These are phyloP conservation scores for Chenopodium quinoa DNA, from an alignment of 148 eudicot species.

Conservation along the genomic window DNA sequence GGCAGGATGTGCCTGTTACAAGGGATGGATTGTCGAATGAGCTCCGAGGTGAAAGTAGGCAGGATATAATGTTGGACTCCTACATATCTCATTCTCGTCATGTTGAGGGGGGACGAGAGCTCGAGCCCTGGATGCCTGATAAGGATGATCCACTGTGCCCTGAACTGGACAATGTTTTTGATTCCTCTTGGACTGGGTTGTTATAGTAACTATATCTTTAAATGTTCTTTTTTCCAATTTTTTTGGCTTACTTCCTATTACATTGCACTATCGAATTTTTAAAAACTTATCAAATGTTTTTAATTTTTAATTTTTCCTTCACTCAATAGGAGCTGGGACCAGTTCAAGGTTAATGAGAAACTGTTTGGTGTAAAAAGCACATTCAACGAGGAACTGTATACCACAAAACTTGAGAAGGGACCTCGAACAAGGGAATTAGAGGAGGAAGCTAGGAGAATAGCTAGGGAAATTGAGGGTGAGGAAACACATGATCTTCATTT, in stretches of 20 bases:
- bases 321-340: conserved; percentile 84
- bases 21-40: conserved; percentile 62
- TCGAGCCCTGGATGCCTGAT: conserved; percentile 93
- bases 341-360: conserved; percentile 83
- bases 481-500: conserved; percentile 87
- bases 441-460: conserved; percentile 77
- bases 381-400: conserved; percentile 93
- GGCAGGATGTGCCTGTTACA: conserved; percentile 73
- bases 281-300: neutral
- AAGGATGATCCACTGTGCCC: conserved; percentile 61
- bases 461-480: conserved; percentile 97
- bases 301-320: neutral
- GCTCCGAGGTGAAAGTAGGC: conserved; percentile 50
- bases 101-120: conserved; percentile 66
- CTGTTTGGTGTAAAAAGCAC: conserved; percentile 97
- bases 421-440: conserved; percentile 85
- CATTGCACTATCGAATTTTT: neutral
- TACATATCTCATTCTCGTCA: conserved; percentile 75
- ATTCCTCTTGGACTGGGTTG: conserved; percentile 76
- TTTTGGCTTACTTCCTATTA: neutral
- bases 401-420: conserved; percentile 93
- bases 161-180: conserved; percentile 77
- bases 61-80: conserved; percentile 85
- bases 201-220: conserved; percentile 30
- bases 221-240: neutral